Percentiles rank a stretch among this genome's conserved stretches.
These are phyloP conservation scores for Darksidea phi DNA, from an alignment of 495 filamentous ascomycete genomes.

Conservation along the genomic window DNA sequence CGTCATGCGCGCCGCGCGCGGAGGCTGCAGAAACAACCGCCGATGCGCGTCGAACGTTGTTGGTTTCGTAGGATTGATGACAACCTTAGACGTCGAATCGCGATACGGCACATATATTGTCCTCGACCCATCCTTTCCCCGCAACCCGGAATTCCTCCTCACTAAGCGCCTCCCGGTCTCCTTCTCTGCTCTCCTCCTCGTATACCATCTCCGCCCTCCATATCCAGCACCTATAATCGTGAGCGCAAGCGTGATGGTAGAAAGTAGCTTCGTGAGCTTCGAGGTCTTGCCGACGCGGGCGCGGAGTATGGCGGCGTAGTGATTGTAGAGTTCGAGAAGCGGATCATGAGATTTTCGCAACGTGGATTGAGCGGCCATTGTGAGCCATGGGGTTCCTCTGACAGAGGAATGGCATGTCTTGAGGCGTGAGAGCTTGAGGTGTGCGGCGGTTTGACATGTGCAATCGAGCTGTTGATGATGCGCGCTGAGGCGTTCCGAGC, in stretches of 20 bases:
- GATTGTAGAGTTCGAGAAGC: conserved; percentile 63
- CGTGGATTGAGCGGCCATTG: conserved; percentile 86
- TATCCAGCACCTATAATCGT: conserved; percentile 75
- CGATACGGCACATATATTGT: conserved; percentile 94
- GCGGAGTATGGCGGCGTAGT: conserved; percentile 63
- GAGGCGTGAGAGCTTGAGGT: not conserved
- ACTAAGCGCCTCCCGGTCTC: conserved; percentile 76
- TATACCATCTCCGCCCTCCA: conserved; percentile 73
- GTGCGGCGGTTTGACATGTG: not conserved
- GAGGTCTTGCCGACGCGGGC: conserved; percentile 61
- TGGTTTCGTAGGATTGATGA: conserved; percentile 86
- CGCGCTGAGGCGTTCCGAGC: conserved; percentile 24
- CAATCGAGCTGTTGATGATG: not conserved
- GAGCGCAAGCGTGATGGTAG: conserved; percentile 68
- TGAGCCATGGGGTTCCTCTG: conserved; percentile 20
- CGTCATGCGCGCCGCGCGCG: conserved; percentile 69
- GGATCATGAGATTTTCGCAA: conserved; percentile 69
- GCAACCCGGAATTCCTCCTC: conserved; percentile 86
- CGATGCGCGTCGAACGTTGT: conserved; percentile 96
- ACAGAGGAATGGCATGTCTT: conserved; percentile 9
- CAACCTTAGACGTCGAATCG: conserved; percentile 78
- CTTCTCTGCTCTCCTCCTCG: conserved; percentile 66
- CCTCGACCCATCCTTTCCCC: conserved; percentile 88
- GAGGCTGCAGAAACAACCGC: conserved; percentile 87
- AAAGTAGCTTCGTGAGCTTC: conserved; percentile 66